Evolutionary conservation across 208 protist species (phyloP), one percentile per base, ranked within the genome.

Genomic region (Wallacemonas sp.): DNA sequence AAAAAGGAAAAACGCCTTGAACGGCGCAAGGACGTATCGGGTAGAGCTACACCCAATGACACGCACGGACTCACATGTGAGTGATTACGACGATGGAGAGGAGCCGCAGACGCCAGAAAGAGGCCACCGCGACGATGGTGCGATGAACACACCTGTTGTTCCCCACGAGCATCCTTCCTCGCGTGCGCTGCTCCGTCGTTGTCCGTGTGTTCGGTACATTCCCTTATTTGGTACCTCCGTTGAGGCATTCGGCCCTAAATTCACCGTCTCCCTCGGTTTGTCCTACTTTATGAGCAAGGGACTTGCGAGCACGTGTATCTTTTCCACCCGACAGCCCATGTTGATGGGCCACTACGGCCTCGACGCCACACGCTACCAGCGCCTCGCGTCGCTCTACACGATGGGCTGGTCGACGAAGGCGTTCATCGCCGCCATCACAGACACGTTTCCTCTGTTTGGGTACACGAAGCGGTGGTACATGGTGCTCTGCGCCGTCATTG

Each of bases 391-490:
- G 5, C 17, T 79, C n/a, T 14, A 27, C 19, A 72, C 36, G 12
- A 72, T 83, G 77, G 72, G 65, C 26, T 76, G 59, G 63, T 71
- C 77, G 0, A 41, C 79, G 4, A 79, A 83, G 68, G 49, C 72
- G 4, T 27, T 77, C 1, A 68, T 74, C 28, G 77, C 72, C 19
- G 28, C 62, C 31, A 2, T 83, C 14, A 71, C 67, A 19, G 77
- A 83, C 49, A 70, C 63, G 4, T 66, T 79, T 28, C 30, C 77
- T 14, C 54, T 83, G n/a, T 70, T 75, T 36, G 68, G 72, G 15
- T 83, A 83, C 58, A 70, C 60, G 31, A 83, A 83, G 61, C 72
- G 72, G 38, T 83, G 68, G 68, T 79, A 79, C 58, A 67, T 75
- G 61, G 45, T 79, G 27, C 30, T 44, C 14, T 70, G 59, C 19